These are phyloP conservation scores for Zygosaccharomyces pseudobailii DNA, from an alignment of 1,139 yeast species.

Conservation along the genomic window DNA sequence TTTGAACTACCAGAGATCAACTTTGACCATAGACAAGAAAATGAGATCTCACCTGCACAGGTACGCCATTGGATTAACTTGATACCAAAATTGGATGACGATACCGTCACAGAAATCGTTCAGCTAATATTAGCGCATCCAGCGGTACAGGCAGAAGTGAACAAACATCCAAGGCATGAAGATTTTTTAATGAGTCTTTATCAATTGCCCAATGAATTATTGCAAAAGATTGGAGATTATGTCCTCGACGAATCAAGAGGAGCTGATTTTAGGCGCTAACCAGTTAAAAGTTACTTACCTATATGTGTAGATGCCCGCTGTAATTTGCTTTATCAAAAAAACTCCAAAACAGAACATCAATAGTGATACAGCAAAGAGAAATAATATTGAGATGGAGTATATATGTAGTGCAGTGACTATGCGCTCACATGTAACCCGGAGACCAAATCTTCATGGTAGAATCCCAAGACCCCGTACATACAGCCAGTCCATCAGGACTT, in stretches of 20 bases:
- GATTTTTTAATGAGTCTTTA: conserved; percentile 91
- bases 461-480: conserved; percentile 72
- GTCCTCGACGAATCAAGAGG: neutral
- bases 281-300: neutral
- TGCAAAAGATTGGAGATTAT: conserved; percentile 41
- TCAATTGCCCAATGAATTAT: conserved; percentile 81
- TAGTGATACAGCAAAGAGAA: neutral
- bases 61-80: conserved; percentile 32
- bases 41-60: neutral
- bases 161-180: conserved; percentile 86
- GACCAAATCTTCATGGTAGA: conserved; percentile 64
- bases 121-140: conserved; percentile 92
- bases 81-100: conserved; percentile 55
- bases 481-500: conserved; percentile 70
- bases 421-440: conserved; percentile 21
- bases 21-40: conserved; percentile 30
- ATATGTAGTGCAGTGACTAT: neutral
- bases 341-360: neutral
- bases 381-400: neutral
- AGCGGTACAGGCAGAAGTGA: conserved; percentile 85
- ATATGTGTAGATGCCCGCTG: neutral
- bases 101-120: conserved; percentile 81
- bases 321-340: neutral
- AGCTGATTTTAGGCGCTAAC: neutral
- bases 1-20: conserved; percentile 59